Base-by-base conservation (phyloP, 345 rosid genomes). In the Euphorbia tirucalli region DNA sequence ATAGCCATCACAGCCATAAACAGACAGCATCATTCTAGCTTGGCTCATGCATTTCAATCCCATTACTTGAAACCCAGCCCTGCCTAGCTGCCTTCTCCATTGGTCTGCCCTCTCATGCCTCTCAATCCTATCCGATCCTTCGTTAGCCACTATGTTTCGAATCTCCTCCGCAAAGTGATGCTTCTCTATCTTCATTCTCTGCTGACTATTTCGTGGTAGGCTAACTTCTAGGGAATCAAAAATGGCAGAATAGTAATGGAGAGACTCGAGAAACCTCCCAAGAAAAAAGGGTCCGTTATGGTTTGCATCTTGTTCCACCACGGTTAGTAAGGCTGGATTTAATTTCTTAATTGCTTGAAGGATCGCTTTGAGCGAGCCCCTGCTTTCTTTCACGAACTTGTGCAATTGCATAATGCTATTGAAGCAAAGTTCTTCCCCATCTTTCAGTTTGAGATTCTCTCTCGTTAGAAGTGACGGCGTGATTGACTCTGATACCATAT, bases 221-320 rank as follows among this genome's bases (percentile, higher is more conserved):
- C 88, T 83, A 1, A 83, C 88, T 70, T 88, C 89, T 0, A 88
- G 88, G 4, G 90, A 87, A 62, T 88, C 89, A 3, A 88, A 88
- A 55, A 88, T 78, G 31, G 90, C 89, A 0, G 93, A 87, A 63
- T 82, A 88, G 73, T 87, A 87, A 37, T 88, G 89, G 52, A 88
- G 93, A 27, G 93, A 85, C 71, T 88, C 93, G n/a, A 85, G 84
- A 66, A 87, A 88, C 50, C 88, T 79, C 31, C 93, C 90, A 1
- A 87, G 89, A 57, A 88, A 88, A 82, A 88, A 86, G 0, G 89
- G 90, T 5, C 93, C 89, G 48, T 87, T 87, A 67, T 88, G 93
- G 79, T 82, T 88, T 5, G 90, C 89, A 61, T 88, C 93, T 77
- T 87, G 93, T 62, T 88, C 93, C 68, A 85, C 81, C 50, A 85